These are phyloP conservation scores for Mrakia hoshinonis DNA, from an alignment of 768 basidiomycete genomes.

Conservation along the genomic window DNA sequence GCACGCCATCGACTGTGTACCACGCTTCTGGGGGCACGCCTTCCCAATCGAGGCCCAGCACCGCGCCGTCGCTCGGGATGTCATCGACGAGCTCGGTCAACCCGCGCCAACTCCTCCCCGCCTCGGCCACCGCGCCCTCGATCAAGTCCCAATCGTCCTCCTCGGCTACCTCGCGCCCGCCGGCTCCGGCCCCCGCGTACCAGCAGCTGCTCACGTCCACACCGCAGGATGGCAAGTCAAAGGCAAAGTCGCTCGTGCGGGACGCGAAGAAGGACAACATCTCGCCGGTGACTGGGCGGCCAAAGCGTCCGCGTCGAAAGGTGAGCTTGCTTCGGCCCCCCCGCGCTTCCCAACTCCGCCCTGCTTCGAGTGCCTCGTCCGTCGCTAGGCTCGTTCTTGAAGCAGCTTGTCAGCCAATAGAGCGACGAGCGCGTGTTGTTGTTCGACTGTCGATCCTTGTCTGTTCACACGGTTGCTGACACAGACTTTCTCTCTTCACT, in stretches of 20 bases:
- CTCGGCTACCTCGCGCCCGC: background rate
- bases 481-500: background rate
- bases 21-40: background rate
- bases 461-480: background rate
- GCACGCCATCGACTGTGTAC: background rate
- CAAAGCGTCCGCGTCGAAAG: slow-evolving; percentile 22
- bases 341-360: too few species aligned
- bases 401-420: background rate
- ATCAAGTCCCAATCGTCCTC: too few species aligned
- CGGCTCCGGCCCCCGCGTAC: background rate
- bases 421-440: background rate
- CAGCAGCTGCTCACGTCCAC: background rate
- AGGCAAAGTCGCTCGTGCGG: background rate
- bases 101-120: background rate
- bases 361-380: too few species aligned
- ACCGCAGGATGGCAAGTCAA: background rate
- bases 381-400: background rate
- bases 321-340: background rate
- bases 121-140: background rate
- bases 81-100: background rate
- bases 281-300: slow-evolving; percentile 21
- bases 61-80: background rate
- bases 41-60: background rate
- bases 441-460: too few species aligned
- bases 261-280: slow-evolving; percentile 7